These are phyloP conservation scores for Pichia sp. DNA, from an alignment of 1,139 yeast genomes.

Conservation along the genomic window DNA sequence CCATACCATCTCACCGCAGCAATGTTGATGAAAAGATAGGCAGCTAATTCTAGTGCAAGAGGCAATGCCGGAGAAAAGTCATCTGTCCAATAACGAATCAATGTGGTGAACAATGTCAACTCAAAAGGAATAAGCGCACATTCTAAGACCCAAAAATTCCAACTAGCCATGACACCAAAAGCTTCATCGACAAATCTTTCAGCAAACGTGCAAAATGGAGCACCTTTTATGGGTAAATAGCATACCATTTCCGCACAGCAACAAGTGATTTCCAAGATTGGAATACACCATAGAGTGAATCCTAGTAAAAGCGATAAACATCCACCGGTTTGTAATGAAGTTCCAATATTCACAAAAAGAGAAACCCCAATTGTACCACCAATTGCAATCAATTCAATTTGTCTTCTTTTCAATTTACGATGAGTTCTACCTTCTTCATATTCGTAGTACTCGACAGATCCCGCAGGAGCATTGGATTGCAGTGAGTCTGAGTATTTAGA, in stretches of 20 bases:
- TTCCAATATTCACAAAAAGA: slow-evolving; percentile 65
- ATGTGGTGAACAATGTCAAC: slow-evolving; percentile 45
- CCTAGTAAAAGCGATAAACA: slow-evolving; percentile 70
- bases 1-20: slow-evolving; percentile 46
- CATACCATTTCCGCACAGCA: slow-evolving; percentile 51
- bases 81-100: slow-evolving; percentile 46
- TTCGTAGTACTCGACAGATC: background rate
- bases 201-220: slow-evolving; percentile 47
- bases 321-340: slow-evolving; percentile 62
- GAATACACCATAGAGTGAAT: slow-evolving; percentile 45
- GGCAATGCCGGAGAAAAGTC: slow-evolving; percentile 47
- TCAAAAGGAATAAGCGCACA: slow-evolving; percentile 48
- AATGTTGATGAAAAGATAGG: slow-evolving; percentile 38
- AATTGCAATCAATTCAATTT: slow-evolving; percentile 68
- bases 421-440: slow-evolving; percentile 16
- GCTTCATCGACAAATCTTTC: slow-evolving; percentile 50
- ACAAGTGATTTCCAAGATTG: slow-evolving; percentile 32
- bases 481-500: too few species aligned
- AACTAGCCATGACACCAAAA: slow-evolving; percentile 42
- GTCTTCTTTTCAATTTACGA: slow-evolving; percentile 23
- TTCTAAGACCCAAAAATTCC: slow-evolving; percentile 47
- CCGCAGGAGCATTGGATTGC: too few species aligned
- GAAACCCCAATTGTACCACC: slow-evolving; percentile 89
- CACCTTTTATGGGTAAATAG: slow-evolving; percentile 38
- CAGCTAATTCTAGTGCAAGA: slow-evolving; percentile 35